Conservation (phyloP, 306 rosid species). For the Pterocarpus macrocarpus region DNA sequence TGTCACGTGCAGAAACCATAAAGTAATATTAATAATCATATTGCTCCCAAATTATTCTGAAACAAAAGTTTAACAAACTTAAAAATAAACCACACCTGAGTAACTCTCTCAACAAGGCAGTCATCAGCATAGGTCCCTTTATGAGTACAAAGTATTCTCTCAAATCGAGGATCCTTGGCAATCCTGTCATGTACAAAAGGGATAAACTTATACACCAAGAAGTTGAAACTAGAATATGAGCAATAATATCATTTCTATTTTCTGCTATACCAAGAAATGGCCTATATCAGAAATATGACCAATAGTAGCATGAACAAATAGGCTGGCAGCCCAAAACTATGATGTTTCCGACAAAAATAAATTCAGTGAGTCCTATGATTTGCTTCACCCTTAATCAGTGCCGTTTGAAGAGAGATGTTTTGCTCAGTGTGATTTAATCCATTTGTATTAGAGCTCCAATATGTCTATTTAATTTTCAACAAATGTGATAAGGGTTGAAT, state of each 20-base stretch:
- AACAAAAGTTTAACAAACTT: background rate
- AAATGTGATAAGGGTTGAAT: background rate
- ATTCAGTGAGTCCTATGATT: background rate
- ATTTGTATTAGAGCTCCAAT: background rate
- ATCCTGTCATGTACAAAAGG: slow-evolving; percentile 60
- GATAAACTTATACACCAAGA: slow-evolving; percentile 29
- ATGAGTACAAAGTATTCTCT: slow-evolving; percentile 83
- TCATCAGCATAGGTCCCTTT: slow-evolving; percentile 97
- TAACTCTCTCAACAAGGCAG: slow-evolving; percentile 89
- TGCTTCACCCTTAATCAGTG: background rate
- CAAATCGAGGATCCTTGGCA: slow-evolving; percentile 94
- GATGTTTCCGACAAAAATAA: background rate
- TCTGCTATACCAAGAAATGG: background rate
- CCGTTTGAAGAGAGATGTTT: background rate
- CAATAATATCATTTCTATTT: slow-evolving; percentile 32
- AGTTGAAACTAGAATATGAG: slow-evolving; percentile 6
- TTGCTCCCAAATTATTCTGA: background rate
- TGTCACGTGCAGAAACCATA: background rate
- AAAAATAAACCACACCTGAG: slow-evolving; percentile 60
- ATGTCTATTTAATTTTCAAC: background rate
- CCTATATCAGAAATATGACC: background rate
- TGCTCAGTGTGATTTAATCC: background rate
- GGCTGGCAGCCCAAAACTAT: background rate
- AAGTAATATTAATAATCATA: too few relatives aligned
- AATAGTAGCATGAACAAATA: slow-evolving; percentile 15